Evolutionary conservation across 2,329 filamentous ascomycete genomes (phyloP).

Genomic region (Teratosphaeria gauchensis): DNA sequence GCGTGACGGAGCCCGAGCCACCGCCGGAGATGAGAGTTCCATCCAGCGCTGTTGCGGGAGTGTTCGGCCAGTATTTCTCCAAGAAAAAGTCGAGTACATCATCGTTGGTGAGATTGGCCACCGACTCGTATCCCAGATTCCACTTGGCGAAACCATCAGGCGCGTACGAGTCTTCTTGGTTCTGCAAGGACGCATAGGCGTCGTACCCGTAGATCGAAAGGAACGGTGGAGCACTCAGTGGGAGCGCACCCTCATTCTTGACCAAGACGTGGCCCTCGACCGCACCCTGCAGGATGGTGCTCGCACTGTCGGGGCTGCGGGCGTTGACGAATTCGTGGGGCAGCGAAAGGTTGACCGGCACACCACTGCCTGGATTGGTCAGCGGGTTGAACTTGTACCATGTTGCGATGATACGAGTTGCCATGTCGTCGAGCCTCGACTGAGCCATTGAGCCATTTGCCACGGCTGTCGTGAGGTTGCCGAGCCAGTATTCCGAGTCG

Average conservation of each 20-base stretch:
- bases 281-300: constrained; percentile 63
- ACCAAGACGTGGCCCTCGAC: constrained; percentile 77
- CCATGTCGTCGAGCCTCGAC: constrained; percentile 85
- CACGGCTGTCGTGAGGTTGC: constrained; percentile 77
- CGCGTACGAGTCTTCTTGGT: constrained; percentile 50
- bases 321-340: constrained; percentile 77
- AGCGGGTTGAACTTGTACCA: constrained; percentile 55
- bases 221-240: constrained; percentile 53
- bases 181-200: constrained; percentile 47
- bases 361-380: constrained; percentile 47
- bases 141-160: constrained; percentile 71
- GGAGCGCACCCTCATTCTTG: constrained; percentile 71
- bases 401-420: constrained; percentile 63
- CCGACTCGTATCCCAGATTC: constrained; percentile 44
- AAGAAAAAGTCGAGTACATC: background rate
- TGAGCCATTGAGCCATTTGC: constrained; percentile 75
- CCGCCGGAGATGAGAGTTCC: background rate
- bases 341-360: constrained; percentile 51
- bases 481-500: constrained; percentile 42
- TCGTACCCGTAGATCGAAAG: constrained; percentile 77
- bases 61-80: constrained; percentile 45
- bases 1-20: background rate
- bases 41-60: constrained; percentile 38
- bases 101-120: constrained; percentile 42
- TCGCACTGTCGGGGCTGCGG: constrained; percentile 57